Conservation (phyloP, 331 rosid genomes). For the Pyracantha coccinea region DNA sequence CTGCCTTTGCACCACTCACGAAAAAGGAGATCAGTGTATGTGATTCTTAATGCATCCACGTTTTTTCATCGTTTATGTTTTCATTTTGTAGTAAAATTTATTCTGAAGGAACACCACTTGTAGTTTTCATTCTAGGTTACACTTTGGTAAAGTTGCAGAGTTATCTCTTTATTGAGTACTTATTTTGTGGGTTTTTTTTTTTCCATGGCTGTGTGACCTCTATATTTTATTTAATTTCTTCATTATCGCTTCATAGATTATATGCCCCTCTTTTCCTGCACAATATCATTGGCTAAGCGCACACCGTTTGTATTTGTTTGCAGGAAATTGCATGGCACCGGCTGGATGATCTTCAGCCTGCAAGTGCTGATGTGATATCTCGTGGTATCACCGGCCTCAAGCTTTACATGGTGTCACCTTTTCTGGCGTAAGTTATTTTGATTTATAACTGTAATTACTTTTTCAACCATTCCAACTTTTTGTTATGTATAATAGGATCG, state of each 20-base stretch:
- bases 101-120: background rate
- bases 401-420: slow-evolving; percentile 97
- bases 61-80: background rate
- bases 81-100: background rate
- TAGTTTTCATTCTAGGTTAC: background rate
- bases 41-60: background rate
- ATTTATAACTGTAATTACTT: slow-evolving; percentile 21
- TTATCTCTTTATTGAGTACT: background rate
- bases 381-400: slow-evolving; percentile 93
- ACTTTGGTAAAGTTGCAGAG: background rate
- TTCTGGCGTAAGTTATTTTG: slow-evolving; percentile 56
- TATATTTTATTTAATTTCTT: background rate
- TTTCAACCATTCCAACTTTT: background rate
- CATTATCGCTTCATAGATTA: background rate
- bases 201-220: background rate
- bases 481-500: slow-evolving; percentile 19
- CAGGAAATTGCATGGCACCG: slow-evolving; percentile 99
- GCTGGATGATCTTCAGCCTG: slow-evolving; percentile 82
- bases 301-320: slow-evolving; percentile 18
- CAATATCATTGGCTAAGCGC: slow-evolving; percentile 9
- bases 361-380: slow-evolving; percentile 76
- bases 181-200: background rate
- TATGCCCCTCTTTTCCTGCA: background rate
- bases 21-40: slow-evolving; percentile 98
- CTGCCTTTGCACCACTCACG: slow-evolving; percentile 86